Percentiles rank a stretch among this genome's conserved stretches.
Evolutionary conservation across 2,329 filamentous ascomycete species (phyloP).

Genomic region (Aphanocladium album): DNA sequence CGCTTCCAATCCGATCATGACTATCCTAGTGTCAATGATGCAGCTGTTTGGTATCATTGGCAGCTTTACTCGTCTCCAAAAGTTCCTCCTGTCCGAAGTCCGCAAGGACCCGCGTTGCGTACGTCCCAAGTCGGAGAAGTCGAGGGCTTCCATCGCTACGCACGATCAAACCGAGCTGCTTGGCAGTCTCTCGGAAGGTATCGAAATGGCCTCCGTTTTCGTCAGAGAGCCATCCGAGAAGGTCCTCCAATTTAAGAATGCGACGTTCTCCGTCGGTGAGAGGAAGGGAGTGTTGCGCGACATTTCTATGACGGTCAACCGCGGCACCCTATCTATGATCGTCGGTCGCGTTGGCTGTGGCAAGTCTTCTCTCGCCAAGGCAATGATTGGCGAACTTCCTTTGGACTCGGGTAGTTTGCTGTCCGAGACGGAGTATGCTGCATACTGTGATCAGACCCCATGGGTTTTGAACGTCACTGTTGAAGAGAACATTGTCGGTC

Average conservation of each 20-base stretch:
- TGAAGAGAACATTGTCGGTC: conserved; percentile 23
- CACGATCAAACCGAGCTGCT: neutral
- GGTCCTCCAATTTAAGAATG: conserved; percentile 10
- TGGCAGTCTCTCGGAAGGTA: neutral
- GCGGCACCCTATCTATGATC: conserved; percentile 29
- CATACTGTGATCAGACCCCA: conserved; percentile 34
- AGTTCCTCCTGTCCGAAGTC: conserved; percentile 26
- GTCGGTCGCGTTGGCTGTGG: conserved; percentile 40
- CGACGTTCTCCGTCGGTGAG: conserved; percentile 17
- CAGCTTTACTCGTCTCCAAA: conserved; percentile 28
- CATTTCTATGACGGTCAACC: conserved; percentile 20
- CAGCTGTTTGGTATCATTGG: conserved; percentile 29
- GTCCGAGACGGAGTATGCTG: conserved; percentile 23
- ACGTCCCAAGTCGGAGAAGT: neutral
- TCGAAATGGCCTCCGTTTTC: neutral
- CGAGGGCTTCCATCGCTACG: neutral
- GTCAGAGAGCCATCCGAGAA: neutral
- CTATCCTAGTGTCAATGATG: conserved; percentile 28
- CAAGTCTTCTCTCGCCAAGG: conserved; percentile 36
- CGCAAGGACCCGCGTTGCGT: conserved; percentile 15
- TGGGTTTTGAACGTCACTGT: conserved; percentile 21
- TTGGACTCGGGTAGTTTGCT: conserved; percentile 23
- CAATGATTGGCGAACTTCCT: conserved; percentile 32
- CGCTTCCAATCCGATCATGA: conserved; percentile 27
- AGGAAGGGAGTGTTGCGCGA: conserved; percentile 19